Evolutionary conservation across 1,284 basidiomycete species (phyloP), one percentile per base, ranked within the genome.

Genomic region (Trichosporon coremiiforme): DNA sequence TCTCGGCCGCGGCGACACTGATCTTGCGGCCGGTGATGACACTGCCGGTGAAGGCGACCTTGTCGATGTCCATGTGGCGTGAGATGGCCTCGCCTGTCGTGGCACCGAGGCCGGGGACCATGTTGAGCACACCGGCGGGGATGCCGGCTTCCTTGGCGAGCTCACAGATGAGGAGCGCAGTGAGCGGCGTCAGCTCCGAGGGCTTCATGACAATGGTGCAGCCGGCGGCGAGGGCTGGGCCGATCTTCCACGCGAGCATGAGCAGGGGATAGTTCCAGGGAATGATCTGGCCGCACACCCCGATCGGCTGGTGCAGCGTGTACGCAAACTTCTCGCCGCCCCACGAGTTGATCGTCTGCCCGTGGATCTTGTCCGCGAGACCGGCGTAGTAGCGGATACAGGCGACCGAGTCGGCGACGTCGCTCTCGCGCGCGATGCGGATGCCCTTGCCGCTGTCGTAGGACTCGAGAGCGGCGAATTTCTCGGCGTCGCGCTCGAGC

Each of bases 161-260:
- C 64, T 79, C 74, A 38, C 75, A 76, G 87, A 80, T 83, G 90
- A 89, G 76, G 64, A 95, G 86, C 17, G 93, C 93, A 20, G 93
- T 93, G 60, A 97, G 87, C 10, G 95, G 94, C 0, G 94, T 95
- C 69, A 94, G 84, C 84, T 97, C 95, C 45, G 93, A 93, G 7
- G 95, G 92, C 84, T 98, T n/a, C n/a, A n/a, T n/a, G n/a, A n/a
- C n/a, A n/a, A n/a, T n/a, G n/a, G n/a, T n/a, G n/a, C n/a, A n/a
- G 82, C 80, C 81, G 62, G 89, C 89, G 5, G 94, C 93, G 67
- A 96, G 87, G 2, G 94, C 94, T 25, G 94, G 94, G 9, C 90
- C 93, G 67, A 95, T 87, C 84, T 95, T 95, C 93, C 94, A 95
- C 4, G 90, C 86, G 90, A 92, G 93, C 93, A 95, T 94, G 76